These are phyloP conservation scores for Arthrocladium fulminans DNA, from an alignment of 2,329 filamentous ascomycete genomes.

Conservation along the genomic window DNA sequence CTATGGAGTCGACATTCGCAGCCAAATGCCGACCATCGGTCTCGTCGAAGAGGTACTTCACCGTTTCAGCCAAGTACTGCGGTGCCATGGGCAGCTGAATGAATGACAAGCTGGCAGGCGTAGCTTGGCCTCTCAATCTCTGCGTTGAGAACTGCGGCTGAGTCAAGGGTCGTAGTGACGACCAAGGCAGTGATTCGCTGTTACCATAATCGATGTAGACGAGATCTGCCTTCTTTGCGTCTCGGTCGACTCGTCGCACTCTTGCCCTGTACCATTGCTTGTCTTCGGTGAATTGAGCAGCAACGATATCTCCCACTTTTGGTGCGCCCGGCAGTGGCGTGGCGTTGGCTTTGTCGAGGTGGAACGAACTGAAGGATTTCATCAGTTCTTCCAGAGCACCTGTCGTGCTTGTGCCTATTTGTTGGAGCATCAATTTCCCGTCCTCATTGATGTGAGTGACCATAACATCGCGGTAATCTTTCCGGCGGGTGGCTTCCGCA, in stretches of 20 bases:
- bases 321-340: constrained; percentile 64
- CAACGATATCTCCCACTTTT: constrained; percentile 84
- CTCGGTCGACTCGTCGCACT: constrained; percentile 84
- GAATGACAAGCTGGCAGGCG: constrained; percentile 79
- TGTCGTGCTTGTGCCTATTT: constrained; percentile 76
- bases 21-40: constrained; percentile 71
- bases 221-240: constrained; percentile 80
- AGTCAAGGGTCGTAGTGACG: constrained; percentile 68
- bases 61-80: constrained; percentile 76
- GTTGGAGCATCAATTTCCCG: constrained; percentile 80
- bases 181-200: constrained; percentile 79
- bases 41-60: constrained; percentile 63
- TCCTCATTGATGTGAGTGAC: constrained; percentile 81
- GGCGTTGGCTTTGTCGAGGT: constrained; percentile 73
- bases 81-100: constrained; percentile 73
- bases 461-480: constrained; percentile 89
- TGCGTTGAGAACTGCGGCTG: constrained; percentile 69
- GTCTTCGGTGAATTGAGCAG: constrained; percentile 82
- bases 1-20: constrained; percentile 80
- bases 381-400: constrained; percentile 72
- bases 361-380: constrained; percentile 84
- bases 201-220: constrained; percentile 97
- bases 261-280: constrained; percentile 90
- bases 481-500: constrained; percentile 54
- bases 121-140: constrained; percentile 77